Percentiles rank a stretch among this genome's conserved stretches.
Conservation (phyloP, 371 early-diverging fungal genomes). For the Mortierella sp. region DNA sequence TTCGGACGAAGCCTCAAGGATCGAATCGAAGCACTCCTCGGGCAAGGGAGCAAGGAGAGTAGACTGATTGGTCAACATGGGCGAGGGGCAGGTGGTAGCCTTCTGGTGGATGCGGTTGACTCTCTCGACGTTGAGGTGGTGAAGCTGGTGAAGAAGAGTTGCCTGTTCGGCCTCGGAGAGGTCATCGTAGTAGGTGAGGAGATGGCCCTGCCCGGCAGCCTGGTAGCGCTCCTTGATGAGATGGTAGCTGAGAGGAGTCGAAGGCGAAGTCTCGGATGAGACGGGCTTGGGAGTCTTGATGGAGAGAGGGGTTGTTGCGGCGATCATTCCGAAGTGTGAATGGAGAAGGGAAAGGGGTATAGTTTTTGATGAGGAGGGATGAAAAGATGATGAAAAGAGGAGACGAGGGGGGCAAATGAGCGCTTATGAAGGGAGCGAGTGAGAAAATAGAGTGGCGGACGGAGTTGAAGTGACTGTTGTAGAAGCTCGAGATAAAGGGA, state of each 20-base stretch:
- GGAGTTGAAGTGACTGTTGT: background rate
- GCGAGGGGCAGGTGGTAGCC: conserved; percentile 71
- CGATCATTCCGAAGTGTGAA: conserved; percentile 22
- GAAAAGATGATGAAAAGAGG: conserved; percentile 4
- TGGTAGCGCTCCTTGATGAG: conserved; percentile 70
- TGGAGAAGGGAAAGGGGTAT: background rate
- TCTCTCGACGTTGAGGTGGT: conserved; percentile 81
- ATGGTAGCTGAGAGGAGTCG: conserved; percentile 19
- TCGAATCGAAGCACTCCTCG: conserved; percentile 80
- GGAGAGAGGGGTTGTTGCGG: conserved; percentile 34
- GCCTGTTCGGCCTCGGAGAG: conserved; percentile 72
- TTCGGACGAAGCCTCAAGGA: conserved; percentile 68
- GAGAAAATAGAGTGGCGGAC: background rate
- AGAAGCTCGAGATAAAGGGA: background rate
- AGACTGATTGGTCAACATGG: conserved; percentile 57
- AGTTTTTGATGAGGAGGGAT: conserved; percentile 1
- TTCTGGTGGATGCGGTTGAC: conserved; percentile 84
- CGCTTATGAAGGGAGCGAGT: background rate
- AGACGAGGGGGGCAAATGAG: background rate
- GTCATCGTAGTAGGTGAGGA: conserved; percentile 84
- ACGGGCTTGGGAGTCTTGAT: conserved; percentile 47
- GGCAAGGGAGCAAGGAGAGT: conserved; percentile 83
- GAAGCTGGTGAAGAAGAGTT: conserved; percentile 75
- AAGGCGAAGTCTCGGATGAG: background rate
- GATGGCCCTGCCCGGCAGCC: conserved; percentile 90